phyloP scores from a whole-genome alignment of 352 stramenopile species.

The Pythium myriotylum region DNA sequence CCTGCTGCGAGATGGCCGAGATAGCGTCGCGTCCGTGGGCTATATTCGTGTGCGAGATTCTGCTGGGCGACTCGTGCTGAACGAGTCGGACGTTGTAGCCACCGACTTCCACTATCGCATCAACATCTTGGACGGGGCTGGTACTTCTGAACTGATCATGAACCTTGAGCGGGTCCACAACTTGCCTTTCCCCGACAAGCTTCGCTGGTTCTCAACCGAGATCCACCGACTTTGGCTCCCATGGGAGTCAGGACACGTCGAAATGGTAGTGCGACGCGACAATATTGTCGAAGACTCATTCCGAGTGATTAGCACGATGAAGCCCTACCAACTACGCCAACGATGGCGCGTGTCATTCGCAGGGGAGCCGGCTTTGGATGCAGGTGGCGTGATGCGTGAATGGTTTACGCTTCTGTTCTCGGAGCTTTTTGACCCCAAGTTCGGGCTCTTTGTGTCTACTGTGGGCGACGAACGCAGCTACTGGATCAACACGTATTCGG shows the following conservation, averaged over 20 bases:
- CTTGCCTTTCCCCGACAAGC: constrained; percentile 75
- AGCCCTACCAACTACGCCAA: constrained; percentile 81
- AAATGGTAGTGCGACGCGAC: constrained; percentile 77
- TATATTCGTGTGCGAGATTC: constrained; percentile 84
- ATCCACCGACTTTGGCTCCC: constrained; percentile 81
- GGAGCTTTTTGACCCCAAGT: constrained; percentile 79
- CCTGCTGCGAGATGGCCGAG: constrained; percentile 33
- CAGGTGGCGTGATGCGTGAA: constrained; percentile 88
- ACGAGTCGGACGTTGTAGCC: constrained; percentile 77
- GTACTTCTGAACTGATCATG: constrained; percentile 82
- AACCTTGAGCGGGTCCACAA: constrained; percentile 83
- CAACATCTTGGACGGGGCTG: constrained; percentile 72
- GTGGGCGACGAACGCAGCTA: constrained; percentile 79
- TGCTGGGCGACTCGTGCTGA: constrained; percentile 66
- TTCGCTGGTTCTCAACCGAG: constrained; percentile 84
- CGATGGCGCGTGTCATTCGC: constrained; percentile 86
- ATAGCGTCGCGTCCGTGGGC: constrained; percentile 67
- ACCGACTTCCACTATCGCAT: constrained; percentile 84
- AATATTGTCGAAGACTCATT: constrained; percentile 89
- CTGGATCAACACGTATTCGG: constrained; percentile 83
- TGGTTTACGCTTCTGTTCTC: constrained; percentile 88
- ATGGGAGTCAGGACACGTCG: constrained; percentile 79
- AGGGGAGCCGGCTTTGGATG: constrained; percentile 84
- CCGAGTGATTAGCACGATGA: constrained; percentile 75
- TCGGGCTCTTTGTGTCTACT: constrained; percentile 78